Evolutionary conservation across 2,329 filamentous ascomycete species (phyloP).

Genomic region (Metarhizium brunneum): DNA sequence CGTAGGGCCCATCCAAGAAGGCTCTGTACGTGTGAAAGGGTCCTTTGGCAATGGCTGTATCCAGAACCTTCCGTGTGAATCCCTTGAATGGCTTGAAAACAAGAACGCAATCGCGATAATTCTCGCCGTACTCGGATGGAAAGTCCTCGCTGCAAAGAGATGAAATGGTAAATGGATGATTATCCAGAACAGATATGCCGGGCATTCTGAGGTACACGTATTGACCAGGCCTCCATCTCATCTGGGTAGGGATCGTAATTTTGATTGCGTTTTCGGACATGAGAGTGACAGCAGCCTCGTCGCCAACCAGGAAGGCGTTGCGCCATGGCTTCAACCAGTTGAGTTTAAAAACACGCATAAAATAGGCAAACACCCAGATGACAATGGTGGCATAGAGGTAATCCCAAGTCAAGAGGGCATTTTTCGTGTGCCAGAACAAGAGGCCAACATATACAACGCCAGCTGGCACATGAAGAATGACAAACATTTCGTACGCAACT

Average conservation of each 20-base stretch:
- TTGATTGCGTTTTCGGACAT: slow-evolving; percentile 94
- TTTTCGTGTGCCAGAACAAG: slow-evolving; percentile 93
- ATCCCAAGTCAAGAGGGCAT: slow-evolving; percentile 81
- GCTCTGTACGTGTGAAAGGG: slow-evolving; percentile 88
- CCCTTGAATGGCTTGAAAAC: slow-evolving; percentile 89
- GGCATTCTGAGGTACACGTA: slow-evolving; percentile 94
- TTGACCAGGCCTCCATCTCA: slow-evolving; percentile 88
- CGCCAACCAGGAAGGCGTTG: slow-evolving; percentile 75
- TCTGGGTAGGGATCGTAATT: slow-evolving; percentile 85
- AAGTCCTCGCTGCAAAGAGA: slow-evolving; percentile 91
- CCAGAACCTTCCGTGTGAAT: slow-evolving; percentile 78
- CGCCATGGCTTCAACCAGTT: slow-evolving; percentile 83
- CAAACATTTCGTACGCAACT: slow-evolving; percentile 77
- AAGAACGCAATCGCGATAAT: slow-evolving; percentile 79
- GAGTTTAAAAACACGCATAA: slow-evolving; percentile 69
- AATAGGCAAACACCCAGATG: slow-evolving; percentile 70
- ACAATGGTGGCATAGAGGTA: slow-evolving; percentile 76
- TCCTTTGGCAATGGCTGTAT: slow-evolving; percentile 74
- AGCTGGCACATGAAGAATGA: slow-evolving; percentile 72
- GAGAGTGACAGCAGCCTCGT: slow-evolving; percentile 81
- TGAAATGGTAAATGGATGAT: slow-evolving; percentile 91
- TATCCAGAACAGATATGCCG: slow-evolving; percentile 80
- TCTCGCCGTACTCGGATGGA: slow-evolving; percentile 80
- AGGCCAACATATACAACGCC: slow-evolving; percentile 72
- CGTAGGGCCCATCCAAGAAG: slow-evolving; percentile 89